Conservation (phyloP, 139 green algal species). For the Chlamydomonas asymmetrica region DNA sequence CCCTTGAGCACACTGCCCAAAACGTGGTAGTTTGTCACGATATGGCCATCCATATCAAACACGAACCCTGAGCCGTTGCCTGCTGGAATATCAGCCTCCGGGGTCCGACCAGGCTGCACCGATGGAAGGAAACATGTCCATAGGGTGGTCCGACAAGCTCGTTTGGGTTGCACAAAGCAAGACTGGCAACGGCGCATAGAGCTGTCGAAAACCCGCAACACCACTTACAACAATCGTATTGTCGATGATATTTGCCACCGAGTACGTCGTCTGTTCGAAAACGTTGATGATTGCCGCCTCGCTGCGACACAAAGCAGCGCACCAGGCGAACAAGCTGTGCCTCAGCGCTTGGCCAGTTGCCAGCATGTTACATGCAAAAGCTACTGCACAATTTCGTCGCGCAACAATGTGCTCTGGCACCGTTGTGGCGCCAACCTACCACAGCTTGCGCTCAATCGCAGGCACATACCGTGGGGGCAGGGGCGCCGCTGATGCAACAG, state of each 20-base stretch:
- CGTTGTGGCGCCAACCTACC: too few species aligned
- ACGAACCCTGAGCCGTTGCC: constrained; percentile 80
- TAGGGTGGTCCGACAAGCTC: too few species aligned
- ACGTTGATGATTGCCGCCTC: constrained; percentile 63
- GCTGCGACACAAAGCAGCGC: constrained; percentile 16
- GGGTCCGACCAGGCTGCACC: constrained; percentile 27
- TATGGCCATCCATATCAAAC: constrained; percentile 72
- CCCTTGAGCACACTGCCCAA: constrained; percentile 47
- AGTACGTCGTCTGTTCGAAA: constrained; percentile 56
- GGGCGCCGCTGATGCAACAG: constrained; percentile 3
- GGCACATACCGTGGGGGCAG: constrained; percentile 9
- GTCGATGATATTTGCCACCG: constrained; percentile 77
- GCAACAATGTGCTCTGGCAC: too few species aligned
- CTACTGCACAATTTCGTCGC: too few species aligned
- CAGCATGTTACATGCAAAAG: not conserved
- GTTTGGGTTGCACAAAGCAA: too few species aligned
- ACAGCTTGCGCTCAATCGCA: too few species aligned
- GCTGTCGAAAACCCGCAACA: too few species aligned
- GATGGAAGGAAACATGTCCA: not conserved
- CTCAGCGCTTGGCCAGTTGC: not conserved
- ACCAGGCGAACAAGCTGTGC: not conserved
- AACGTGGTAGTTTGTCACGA: constrained; percentile 77
- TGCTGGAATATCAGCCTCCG: constrained; percentile 61
- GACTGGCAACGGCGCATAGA: too few species aligned
- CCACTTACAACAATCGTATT: too few species aligned